Conservation (phyloP, 1,284 basidiomycete species). For the Schizopora paradoxa region DNA sequence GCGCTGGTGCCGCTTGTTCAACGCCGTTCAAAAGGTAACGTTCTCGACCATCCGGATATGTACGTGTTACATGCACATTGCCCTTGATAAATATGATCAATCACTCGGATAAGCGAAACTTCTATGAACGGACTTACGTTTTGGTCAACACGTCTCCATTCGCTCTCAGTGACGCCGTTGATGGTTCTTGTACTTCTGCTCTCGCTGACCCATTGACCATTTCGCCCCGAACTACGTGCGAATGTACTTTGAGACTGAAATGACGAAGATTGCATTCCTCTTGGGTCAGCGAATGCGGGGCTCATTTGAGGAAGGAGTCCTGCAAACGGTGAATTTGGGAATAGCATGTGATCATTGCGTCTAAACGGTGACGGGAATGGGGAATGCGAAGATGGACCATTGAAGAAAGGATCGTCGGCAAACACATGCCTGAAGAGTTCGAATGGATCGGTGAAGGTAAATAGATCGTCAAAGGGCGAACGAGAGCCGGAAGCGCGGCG, state of each 20-base stretch:
- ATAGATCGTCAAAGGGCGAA: slow-evolving; percentile 19
- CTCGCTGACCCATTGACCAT: slow-evolving; percentile 44
- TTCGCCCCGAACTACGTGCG: slow-evolving; percentile 18
- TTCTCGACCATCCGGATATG: slow-evolving; percentile 59
- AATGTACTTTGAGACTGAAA: slow-evolving; percentile 9
- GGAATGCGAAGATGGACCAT: too few relatives aligned
- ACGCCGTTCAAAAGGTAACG: slow-evolving; percentile 63
- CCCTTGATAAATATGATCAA: slow-evolving; percentile 40
- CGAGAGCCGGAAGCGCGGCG: slow-evolving; percentile 27
- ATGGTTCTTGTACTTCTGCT: slow-evolving; percentile 47
- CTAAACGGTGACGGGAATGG: slow-evolving; percentile 18
- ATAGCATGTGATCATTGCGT: slow-evolving; percentile 11
- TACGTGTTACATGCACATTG: slow-evolving; percentile 63
- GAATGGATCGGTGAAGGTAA: slow-evolving; percentile 66
- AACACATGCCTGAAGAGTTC: slow-evolving; percentile 19
- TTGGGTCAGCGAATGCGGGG: not conserved
- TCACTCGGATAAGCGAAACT: too few relatives aligned
- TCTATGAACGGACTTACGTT: slow-evolving; percentile 36
- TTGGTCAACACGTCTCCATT: slow-evolving; percentile 51
- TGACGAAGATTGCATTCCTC: slow-evolving; percentile 1
- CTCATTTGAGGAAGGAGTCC: not conserved
- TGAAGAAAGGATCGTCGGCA: slow-evolving; percentile 30
- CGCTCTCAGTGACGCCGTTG: slow-evolving; percentile 61
- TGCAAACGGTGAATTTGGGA: not conserved
- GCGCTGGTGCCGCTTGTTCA: slow-evolving; percentile 40